Evolutionary conservation across 371 early-diverging fungal species (phyloP), one percentile per base, ranked within the genome.

Genomic region (Choanephora cucurbitarum): DNA sequence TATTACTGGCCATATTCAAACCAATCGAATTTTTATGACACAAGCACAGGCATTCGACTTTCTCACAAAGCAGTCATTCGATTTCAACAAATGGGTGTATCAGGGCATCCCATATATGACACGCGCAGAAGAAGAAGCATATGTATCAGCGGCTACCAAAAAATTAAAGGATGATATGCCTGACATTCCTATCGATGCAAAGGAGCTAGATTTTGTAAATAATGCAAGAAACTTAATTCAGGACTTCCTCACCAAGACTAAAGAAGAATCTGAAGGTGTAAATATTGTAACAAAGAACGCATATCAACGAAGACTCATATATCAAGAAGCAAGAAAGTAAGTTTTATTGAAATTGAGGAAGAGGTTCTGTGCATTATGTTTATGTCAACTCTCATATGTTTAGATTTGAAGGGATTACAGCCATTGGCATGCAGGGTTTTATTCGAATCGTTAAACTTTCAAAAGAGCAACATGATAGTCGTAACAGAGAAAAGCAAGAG

Each of bases 61-160:
- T 61, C 69, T 95, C 28, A 69, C 82, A 11, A 75, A 80, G 33
- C 86, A 89, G 66, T 63, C 78, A 1, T 94, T 95, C 71, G 91
- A 94, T 61, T 93, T 95, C 51, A 91, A 92, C 75, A 89, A 90
- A 65, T 86, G 84, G 85, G 72, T 87, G 1, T 80, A 85, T 61
- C 68, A 79, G 74, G 95, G 95, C 13, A 77, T 92, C 8, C 89
- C 91, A 9, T 94, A 86, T 48, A 58, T 91, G 74, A 90, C 83
- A 10, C 56, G 60, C 8, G 71, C 74, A 14, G 89, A 92, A 46
- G 90, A 91, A 34, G 64, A 75, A n/a, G 59, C 55, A 5, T 77
- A 77, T 37, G 64, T 70, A 15, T 61, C 57, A 5, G 79, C 86
- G 49, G 79, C 79, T 9, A 60, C 31, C 18, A 64, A 65, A 34